phyloP scores from a whole-genome alignment of 2,329 filamentous ascomycete species.

The Fusarium sp. region DNA sequence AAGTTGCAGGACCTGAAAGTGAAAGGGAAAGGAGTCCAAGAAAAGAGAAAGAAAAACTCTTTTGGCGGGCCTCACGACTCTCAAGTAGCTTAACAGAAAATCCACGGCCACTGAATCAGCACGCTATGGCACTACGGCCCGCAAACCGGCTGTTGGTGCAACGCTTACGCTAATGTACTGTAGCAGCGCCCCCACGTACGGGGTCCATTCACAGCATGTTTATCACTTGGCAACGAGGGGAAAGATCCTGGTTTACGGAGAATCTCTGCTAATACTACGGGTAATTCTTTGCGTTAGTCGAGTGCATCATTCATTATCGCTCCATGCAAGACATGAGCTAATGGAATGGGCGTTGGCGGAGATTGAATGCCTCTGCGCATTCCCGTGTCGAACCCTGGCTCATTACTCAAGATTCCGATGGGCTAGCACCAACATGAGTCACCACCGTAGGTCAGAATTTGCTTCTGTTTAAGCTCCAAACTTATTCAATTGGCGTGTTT shows the following conservation, averaged over 20 bases:
- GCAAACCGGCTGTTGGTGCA: conserved; percentile 24
- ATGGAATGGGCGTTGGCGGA: conserved; percentile 31
- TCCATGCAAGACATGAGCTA: conserved; percentile 8
- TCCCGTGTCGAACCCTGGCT: conserved; percentile 2
- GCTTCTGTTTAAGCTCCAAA: background rate
- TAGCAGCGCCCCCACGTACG: conserved; percentile 14
- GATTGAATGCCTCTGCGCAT: conserved; percentile 24
- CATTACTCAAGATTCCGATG: conserved; percentile 15
- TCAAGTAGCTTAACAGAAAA: conserved; percentile 27
- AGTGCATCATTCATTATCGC: background rate
- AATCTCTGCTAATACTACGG: conserved; percentile 5
- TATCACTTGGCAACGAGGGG: conserved; percentile 28
- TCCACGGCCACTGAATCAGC: conserved; percentile 22
- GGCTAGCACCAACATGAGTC: conserved; percentile 11
- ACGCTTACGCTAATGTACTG: conserved; percentile 8
- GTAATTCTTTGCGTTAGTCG: background rate
- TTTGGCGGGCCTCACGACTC: conserved; percentile 25
- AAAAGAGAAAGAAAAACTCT: conserved; percentile 15
- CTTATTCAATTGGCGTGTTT: background rate
- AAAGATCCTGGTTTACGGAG: conserved; percentile 7
- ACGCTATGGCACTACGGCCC: conserved; percentile 22
- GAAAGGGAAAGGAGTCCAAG: background rate
- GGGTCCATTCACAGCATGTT: background rate
- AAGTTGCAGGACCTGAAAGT: conserved; percentile 2
- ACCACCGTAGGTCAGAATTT: background rate